A percentile compares a stretch with the other conserved stretches of the same genome.
Evolutionary conservation across 306 rosid species (phyloP).

Genomic region (Sechiopsis laciniata): DNA sequence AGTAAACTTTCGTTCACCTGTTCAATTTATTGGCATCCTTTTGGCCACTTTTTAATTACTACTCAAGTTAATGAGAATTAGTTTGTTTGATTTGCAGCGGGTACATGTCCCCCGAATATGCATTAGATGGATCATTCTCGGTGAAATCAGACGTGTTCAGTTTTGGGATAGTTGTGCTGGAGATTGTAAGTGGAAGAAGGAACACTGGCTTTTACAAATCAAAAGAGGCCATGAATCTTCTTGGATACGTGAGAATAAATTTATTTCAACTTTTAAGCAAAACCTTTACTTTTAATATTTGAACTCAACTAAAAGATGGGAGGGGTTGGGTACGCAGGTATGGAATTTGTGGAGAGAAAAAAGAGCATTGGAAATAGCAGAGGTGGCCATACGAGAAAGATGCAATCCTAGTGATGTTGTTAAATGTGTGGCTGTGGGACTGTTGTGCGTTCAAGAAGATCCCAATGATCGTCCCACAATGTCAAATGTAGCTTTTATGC

Average conservation of each 20-base stretch:
- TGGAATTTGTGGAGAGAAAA: slow-evolving; percentile 25
- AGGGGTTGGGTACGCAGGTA: neutral
- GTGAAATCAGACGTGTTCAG: too few relatives aligned
- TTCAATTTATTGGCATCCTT: neutral
- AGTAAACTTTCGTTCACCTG: slow-evolving; percentile 15
- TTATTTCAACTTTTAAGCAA: too few relatives aligned
- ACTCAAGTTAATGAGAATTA: neutral
- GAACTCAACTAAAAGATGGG: too few relatives aligned
- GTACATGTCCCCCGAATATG: too few relatives aligned
- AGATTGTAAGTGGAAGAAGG: slow-evolving; percentile 23
- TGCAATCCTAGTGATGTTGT: slow-evolving; percentile 11
- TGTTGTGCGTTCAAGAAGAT: slow-evolving; percentile 25
- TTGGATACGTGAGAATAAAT: slow-evolving; percentile 18
- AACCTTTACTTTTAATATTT: too few relatives aligned
- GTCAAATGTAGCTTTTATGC: slow-evolving; percentile 21
- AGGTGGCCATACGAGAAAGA: neutral
- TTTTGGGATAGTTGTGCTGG: too few relatives aligned
- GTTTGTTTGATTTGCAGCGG: neutral
- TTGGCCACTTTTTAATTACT: too few relatives aligned
- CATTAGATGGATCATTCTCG: too few relatives aligned
- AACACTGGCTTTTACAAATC: slow-evolving; percentile 15
- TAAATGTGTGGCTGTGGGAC: slow-evolving; percentile 15
- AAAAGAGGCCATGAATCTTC: neutral
- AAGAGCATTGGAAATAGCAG: slow-evolving; percentile 30
- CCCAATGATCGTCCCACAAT: slow-evolving; percentile 22